phyloP scores from a whole-genome alignment of 805 yeast genomes.

The Saturnispora gosingensis region DNA sequence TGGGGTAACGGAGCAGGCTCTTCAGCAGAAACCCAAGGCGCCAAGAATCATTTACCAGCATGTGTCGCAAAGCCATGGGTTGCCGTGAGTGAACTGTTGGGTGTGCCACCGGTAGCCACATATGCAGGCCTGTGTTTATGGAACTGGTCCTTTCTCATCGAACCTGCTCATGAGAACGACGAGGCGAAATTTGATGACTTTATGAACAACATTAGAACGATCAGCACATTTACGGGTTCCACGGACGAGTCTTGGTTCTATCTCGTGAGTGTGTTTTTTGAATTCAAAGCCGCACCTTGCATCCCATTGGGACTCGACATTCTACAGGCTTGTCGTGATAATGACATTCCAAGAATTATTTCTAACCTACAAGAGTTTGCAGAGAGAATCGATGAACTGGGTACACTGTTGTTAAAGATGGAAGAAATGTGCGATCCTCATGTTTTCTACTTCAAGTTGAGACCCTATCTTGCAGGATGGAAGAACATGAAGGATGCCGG shows the following conservation, averaged over 20 bases:
- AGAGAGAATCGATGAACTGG: constrained; percentile 63
- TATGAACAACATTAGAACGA: constrained; percentile 64
- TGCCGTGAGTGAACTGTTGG: constrained; percentile 45
- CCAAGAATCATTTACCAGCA: constrained; percentile 49
- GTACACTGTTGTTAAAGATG: constrained; percentile 67
- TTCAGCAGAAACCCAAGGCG: constrained; percentile 39
- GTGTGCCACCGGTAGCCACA: constrained; percentile 80
- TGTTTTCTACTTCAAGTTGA: constrained; percentile 71
- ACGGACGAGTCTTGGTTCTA: constrained; percentile 93
- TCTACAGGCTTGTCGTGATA: constrained; percentile 42
- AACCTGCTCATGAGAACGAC: constrained; percentile 30
- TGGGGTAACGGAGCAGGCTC: constrained; percentile 45
- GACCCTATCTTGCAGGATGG: constrained; percentile 95
- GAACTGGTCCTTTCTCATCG: constrained; percentile 60
- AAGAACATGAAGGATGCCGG: constrained; percentile 85
- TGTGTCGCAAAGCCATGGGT: constrained; percentile 66
- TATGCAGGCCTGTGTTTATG: constrained; percentile 83
- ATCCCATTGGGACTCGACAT: constrained; percentile 61
- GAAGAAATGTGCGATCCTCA: constrained; percentile 95
- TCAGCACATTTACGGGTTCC: constrained; percentile 81
- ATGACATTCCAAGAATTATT: constrained; percentile 34
- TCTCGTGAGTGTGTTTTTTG: constrained; percentile 79
- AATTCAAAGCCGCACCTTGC: constrained; percentile 68
- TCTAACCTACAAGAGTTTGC: constrained; percentile 55
- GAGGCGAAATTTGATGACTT: constrained; percentile 26